Evolutionary conservation across 352 stramenopile genomes (phyloP).

Genomic region (Phytophthora pisi): DNA sequence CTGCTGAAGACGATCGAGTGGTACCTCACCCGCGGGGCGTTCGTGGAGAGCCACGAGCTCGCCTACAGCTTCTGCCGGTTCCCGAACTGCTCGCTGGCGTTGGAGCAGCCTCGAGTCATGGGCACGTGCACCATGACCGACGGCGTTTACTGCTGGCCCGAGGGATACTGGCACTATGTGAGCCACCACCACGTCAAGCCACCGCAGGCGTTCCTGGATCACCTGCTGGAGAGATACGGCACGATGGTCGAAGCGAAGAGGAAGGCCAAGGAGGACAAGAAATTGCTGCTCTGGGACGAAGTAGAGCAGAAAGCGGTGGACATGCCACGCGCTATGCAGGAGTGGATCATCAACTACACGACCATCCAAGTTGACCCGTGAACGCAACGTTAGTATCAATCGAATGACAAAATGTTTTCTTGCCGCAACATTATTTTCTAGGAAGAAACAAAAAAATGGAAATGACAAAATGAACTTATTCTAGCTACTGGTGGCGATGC

Average conservation of each 20-base stretch:
- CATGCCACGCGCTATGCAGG: constrained; percentile 68
- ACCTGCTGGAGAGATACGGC: constrained; percentile 48
- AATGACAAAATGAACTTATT: too few relatives aligned
- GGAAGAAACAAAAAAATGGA: too few relatives aligned
- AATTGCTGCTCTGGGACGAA: constrained; percentile 64
- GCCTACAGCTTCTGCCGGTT: constrained; percentile 86
- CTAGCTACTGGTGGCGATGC: not conserved
- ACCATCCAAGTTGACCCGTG: constrained; percentile 39
- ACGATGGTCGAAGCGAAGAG: constrained; percentile 35
- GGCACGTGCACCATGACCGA: constrained; percentile 81
- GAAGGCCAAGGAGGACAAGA: constrained; percentile 29
- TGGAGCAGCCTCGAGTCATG: constrained; percentile 52
- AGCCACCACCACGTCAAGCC: constrained; percentile 66
- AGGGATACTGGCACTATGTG: constrained; percentile 83
- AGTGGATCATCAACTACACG: constrained; percentile 71
- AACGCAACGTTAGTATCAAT: not conserved
- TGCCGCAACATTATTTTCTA: too few relatives aligned
- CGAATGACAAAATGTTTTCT: too few relatives aligned
- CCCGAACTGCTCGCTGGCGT: constrained; percentile 43
- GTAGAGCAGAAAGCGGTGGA: constrained; percentile 29
- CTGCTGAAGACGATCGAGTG: constrained; percentile 46
- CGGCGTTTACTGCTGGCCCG: constrained; percentile 78
- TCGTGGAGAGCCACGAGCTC: constrained; percentile 81
- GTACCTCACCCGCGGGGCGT: constrained; percentile 59
- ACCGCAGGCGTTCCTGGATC: constrained; percentile 60